Evolutionary conservation across 768 basidiomycete genomes (phyloP).

Genomic region (Xerocomus potaroensis): DNA sequence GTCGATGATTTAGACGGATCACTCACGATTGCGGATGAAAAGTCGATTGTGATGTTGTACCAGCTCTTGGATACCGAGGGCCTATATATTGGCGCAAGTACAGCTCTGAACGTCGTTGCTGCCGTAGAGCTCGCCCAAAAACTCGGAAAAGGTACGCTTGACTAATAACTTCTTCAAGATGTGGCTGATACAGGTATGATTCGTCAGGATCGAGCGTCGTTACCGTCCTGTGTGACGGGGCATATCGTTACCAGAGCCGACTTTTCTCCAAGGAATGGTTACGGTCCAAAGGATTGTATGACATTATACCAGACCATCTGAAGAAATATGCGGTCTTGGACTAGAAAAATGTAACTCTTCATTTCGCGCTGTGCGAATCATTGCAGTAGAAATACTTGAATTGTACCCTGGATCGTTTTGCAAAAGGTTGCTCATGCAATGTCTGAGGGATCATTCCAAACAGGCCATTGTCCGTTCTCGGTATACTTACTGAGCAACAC

Average conservation of each 20-base stretch:
- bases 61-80: slow-evolving; percentile 90
- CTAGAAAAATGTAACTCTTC: no score
- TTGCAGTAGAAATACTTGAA: no score
- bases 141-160: slow-evolving; percentile 69
- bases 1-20: slow-evolving; percentile 77
- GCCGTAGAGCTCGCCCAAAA: slow-evolving; percentile 83
- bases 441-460: no score
- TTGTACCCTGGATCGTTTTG: no score
- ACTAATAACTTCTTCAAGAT: neutral
- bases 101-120: slow-evolving; percentile 92
- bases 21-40: slow-evolving; percentile 80
- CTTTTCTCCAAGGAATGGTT: slow-evolving; percentile 95
- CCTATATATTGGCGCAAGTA: slow-evolving; percentile 89
- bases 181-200: neutral
- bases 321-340: slow-evolving; percentile 89
- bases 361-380: no score
- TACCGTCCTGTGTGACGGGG: slow-evolving; percentile 92
- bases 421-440: no score
- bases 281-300: slow-evolving; percentile 67
- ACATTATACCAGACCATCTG: slow-evolving; percentile 76
- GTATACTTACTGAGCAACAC: no score
- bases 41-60: slow-evolving; percentile 92
- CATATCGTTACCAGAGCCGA: slow-evolving; percentile 94
- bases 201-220: slow-evolving; percentile 73
- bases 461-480: no score